A percentile compares a stretch with the other conserved stretches of the same genome.
Conservation (phyloP, 192 early-diverging fungal genomes). For the Coemansia interrupta region DNA sequence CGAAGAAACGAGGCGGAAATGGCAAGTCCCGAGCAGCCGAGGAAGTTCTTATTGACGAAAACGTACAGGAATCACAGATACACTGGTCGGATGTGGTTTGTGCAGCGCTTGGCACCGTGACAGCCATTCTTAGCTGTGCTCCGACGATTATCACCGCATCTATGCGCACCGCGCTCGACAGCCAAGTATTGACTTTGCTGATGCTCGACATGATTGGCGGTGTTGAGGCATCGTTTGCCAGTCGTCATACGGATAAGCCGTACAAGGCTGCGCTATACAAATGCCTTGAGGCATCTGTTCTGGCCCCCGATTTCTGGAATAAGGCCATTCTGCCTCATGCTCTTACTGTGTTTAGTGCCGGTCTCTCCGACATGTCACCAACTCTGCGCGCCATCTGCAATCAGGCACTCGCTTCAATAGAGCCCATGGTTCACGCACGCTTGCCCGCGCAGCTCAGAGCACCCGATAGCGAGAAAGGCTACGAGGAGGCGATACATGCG, state of each 20-base stretch:
- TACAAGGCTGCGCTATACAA: conserved; percentile 20
- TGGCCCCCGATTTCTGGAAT: conserved; percentile 49
- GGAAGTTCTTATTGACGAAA: conserved; percentile 1
- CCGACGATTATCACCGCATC: conserved; percentile 18
- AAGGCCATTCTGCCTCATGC: conserved; percentile 46
- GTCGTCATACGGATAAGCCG: conserved; percentile 22
- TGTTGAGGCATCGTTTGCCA: conserved; percentile 21
- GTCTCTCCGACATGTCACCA: conserved; percentile 21
- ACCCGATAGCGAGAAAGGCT: conserved; percentile 29
- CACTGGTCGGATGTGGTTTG: conserved; percentile 34
- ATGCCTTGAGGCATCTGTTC: conserved; percentile 40
- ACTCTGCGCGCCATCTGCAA: conserved; percentile 22
- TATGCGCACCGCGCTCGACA: conserved; percentile 33
- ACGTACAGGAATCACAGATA: conserved; percentile 7
- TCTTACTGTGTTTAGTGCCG: conserved; percentile 29
- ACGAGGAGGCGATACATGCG: conserved; percentile 13
- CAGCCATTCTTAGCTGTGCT: conserved; percentile 20
- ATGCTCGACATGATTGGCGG: conserved; percentile 36
- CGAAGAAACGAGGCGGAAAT: conserved; percentile 33
- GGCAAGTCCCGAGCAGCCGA: conserved; percentile 21
- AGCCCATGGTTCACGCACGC: conserved; percentile 40
- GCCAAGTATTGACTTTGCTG: conserved; percentile 29
- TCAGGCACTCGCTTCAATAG: conserved; percentile 17
- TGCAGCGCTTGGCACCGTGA: conserved; percentile 11
- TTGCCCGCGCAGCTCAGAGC: conserved; percentile 48